These are phyloP conservation scores for Phlyctochytrium planicorne DNA, from an alignment of 192 early-diverging fungal genomes.

Conservation along the genomic window DNA sequence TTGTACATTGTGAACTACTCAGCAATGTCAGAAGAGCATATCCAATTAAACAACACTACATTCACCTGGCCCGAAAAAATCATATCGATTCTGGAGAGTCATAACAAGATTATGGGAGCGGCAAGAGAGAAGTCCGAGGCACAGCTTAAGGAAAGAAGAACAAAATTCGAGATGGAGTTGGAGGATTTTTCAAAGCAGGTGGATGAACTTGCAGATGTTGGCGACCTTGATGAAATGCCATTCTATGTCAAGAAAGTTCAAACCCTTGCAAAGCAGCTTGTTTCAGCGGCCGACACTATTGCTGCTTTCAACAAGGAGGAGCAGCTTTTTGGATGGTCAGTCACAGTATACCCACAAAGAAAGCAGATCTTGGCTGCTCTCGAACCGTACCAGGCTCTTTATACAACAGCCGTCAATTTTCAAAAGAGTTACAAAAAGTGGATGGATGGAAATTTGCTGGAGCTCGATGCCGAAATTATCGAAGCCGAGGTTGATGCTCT, in stretches of 20 bases:
- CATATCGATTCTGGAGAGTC: constrained; percentile 46
- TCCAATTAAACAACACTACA: constrained; percentile 56
- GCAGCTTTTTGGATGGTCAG: constrained; percentile 58
- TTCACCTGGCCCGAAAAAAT: constrained; percentile 65
- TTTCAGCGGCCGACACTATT: constrained; percentile 55
- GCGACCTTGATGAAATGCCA: constrained; percentile 66
- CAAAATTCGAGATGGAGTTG: constrained; percentile 55
- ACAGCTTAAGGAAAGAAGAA: constrained; percentile 49
- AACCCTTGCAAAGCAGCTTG: constrained; percentile 53
- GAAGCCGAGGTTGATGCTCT: constrained; percentile 56
- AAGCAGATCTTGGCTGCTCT: constrained; percentile 52
- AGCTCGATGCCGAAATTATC: constrained; percentile 59
- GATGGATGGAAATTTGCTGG: constrained; percentile 64
- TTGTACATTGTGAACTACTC: constrained; percentile 59
- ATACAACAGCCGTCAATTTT: constrained; percentile 62
- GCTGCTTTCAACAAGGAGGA: constrained; percentile 63
- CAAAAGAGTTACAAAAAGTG: constrained; percentile 63
- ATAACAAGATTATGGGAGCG: constrained; percentile 55
- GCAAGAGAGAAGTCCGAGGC: constrained; percentile 57
- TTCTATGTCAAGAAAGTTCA: constrained; percentile 70
- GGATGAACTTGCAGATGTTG: constrained; percentile 60
- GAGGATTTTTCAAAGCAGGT: constrained; percentile 58
- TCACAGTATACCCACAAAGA: constrained; percentile 60
- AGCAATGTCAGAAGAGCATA: constrained; percentile 53
- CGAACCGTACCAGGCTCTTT: constrained; percentile 61